A percentile compares a stretch with the other conserved stretches of the same genome.
These are phyloP conservation scores for Talaromyces borbonicus DNA, from an alignment of 495 filamentous ascomycete species.

Conservation along the genomic window DNA sequence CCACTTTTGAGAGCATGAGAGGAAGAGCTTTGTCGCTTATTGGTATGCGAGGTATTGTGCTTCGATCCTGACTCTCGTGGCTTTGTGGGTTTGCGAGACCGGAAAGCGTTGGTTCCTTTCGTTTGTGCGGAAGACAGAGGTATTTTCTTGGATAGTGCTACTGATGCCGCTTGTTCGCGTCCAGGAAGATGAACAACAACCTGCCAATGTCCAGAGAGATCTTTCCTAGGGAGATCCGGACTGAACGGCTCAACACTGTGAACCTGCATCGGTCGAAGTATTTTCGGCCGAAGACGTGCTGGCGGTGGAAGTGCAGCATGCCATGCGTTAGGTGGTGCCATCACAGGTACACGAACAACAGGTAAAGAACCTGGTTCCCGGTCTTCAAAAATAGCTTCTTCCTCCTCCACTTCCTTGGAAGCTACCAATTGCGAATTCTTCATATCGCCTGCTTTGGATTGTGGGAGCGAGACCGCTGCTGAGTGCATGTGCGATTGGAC, in stretches of 20 bases:
- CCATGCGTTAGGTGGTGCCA: conserved; percentile 46
- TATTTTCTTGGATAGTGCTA: conserved; percentile 25
- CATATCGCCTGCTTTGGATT: conserved; percentile 17
- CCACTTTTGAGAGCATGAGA: neutral
- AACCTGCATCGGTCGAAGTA: conserved; percentile 30
- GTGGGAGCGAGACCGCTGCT: conserved; percentile 52
- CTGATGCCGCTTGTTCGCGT: conserved; percentile 16
- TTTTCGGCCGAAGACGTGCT: conserved; percentile 23
- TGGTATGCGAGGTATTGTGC: conserved; percentile 3
- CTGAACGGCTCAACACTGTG: conserved; percentile 28
- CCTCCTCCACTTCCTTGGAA: conserved; percentile 59
- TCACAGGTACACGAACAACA: conserved; percentile 53
- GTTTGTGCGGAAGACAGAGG: conserved; percentile 15
- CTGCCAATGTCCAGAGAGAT: conserved; percentile 22
- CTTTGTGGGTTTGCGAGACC: conserved; percentile 27
- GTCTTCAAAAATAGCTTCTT: conserved; percentile 74
- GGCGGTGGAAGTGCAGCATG: conserved; percentile 30
- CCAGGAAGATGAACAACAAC: conserved; percentile 31
- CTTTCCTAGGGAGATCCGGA: conserved; percentile 27
- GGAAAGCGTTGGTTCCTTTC: conserved; percentile 22
- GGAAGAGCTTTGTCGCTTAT: conserved; percentile 6
- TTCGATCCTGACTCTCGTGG: conserved; percentile 21
- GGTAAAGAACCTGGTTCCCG: conserved; percentile 72
- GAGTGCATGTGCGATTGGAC: conserved; percentile 35
- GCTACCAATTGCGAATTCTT: conserved; percentile 32